These are phyloP conservation scores for Paratinospora sagittata DNA, from an alignment of 164 flowering plant species.

Conservation along the genomic window DNA sequence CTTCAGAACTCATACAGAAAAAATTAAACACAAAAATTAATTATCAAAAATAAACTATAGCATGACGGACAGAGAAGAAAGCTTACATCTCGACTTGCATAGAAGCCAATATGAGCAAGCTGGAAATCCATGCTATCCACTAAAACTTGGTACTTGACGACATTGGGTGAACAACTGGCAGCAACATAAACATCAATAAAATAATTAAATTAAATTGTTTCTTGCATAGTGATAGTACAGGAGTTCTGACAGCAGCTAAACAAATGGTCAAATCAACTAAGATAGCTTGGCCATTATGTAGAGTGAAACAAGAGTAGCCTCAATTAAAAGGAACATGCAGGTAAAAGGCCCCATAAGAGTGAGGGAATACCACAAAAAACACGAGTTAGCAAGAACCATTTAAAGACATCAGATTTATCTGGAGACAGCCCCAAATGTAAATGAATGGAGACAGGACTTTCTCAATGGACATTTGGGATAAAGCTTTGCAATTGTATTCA, in stretches of 20 bases:
- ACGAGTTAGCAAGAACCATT: no score
- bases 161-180: slow-evolving; percentile 86
- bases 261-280: neutral
- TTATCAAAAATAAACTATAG: neutral
- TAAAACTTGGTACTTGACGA: slow-evolving; percentile 74
- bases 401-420: no score
- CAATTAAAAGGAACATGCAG: no score
- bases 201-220: neutral
- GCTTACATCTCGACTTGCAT: slow-evolving; percentile 85
- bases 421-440: no score
- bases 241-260: neutral
- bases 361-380: neutral
- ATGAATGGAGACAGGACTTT: no score
- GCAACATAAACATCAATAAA: slow-evolving; percentile 9
- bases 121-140: slow-evolving; percentile 90
- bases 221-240: neutral
- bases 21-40: neutral
- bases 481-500: no score
- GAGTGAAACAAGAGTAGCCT: neutral
- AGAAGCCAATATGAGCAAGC: slow-evolving; percentile 86
- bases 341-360: no score
- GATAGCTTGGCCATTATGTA: neutral
- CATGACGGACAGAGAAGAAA: slow-evolving; percentile 6
- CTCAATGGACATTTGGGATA: no score
- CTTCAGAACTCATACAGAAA: neutral